These are phyloP conservation scores for Paraconiothyrium sp. DNA, from an alignment of 2,329 filamentous ascomycete species.

Conservation along the genomic window DNA sequence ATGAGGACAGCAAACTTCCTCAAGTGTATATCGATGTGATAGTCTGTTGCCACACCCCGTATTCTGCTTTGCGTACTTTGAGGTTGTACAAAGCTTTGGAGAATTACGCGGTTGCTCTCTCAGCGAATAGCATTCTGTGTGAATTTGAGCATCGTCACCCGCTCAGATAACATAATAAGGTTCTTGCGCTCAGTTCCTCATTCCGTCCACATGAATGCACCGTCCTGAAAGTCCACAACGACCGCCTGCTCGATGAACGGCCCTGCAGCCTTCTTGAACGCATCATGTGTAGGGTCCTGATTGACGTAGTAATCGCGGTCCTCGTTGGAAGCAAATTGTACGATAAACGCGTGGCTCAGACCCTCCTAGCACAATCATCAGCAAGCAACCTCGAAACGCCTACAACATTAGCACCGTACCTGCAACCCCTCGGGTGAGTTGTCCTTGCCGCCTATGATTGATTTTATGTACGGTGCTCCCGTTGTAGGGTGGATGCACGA, in stretches of 20 bases:
- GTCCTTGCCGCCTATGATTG: conserved; percentile 44
- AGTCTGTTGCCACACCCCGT: no score
- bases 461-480: conserved; percentile 37
- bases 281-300: conserved; percentile 51
- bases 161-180: neutral
- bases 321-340: conserved; percentile 52
- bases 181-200: neutral
- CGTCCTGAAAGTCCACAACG: conserved; percentile 53
- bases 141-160: neutral
- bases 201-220: conserved; percentile 34
- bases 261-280: conserved; percentile 48
- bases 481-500: conserved; percentile 41
- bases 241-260: conserved; percentile 50
- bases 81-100: no score
- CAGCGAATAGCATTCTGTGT: neutral
- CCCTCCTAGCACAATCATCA: conserved; percentile 57
- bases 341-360: conserved; percentile 56
- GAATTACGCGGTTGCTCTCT: no score
- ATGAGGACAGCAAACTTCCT: no score
- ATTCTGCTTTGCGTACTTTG: no score
- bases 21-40: no score
- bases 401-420: conserved; percentile 27
- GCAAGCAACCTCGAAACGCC: conserved; percentile 20
- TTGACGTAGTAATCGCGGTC: conserved; percentile 57
- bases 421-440: conserved; percentile 45